phyloP scores from a whole-genome alignment of 2,329 filamentous ascomycete species.

The Nemania diffusa region DNA sequence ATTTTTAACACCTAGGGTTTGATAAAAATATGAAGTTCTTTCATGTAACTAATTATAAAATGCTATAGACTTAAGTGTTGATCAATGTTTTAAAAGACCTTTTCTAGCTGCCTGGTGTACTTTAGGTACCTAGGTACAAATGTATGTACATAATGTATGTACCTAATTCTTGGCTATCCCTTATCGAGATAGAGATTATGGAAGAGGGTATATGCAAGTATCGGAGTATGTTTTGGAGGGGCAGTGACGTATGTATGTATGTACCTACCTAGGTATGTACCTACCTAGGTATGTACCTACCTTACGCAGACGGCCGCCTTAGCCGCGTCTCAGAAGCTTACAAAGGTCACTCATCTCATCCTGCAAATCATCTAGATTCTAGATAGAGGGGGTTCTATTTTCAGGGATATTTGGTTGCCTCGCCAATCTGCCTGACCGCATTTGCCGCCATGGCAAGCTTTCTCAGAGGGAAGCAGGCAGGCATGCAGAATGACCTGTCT shows the following conservation, averaged over 20 bases:
- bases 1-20: too few relatives aligned
- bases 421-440: not conserved
- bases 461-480: conserved; percentile 90
- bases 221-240: conserved; percentile 7
- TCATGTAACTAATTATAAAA: too few relatives aligned
- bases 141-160: too few relatives aligned
- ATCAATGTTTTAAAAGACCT: too few relatives aligned
- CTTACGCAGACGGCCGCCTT: too few relatives aligned
- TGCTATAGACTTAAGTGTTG: too few relatives aligned
- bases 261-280: not conserved
- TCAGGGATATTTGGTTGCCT: not conserved
- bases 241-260: conserved; percentile 23
- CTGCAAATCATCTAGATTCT: not conserved
- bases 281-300: too few relatives aligned
- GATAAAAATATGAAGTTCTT: too few relatives aligned
- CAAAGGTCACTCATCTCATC: conserved; percentile 6
- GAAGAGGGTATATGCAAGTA: conserved; percentile 1
- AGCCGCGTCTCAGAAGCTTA: conserved; percentile 18
- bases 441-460: conserved; percentile 78
- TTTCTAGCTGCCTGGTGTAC: too few relatives aligned
- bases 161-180: not conserved
- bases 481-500: conserved; percentile 91
- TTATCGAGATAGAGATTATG: not conserved
- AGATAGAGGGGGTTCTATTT: not conserved
- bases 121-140: too few relatives aligned